A percentile compares a stretch with the other conserved stretches of the same genome.
Conservation (phyloP, 345 rosid species). For the Erysimum cheiranthoides region DNA sequence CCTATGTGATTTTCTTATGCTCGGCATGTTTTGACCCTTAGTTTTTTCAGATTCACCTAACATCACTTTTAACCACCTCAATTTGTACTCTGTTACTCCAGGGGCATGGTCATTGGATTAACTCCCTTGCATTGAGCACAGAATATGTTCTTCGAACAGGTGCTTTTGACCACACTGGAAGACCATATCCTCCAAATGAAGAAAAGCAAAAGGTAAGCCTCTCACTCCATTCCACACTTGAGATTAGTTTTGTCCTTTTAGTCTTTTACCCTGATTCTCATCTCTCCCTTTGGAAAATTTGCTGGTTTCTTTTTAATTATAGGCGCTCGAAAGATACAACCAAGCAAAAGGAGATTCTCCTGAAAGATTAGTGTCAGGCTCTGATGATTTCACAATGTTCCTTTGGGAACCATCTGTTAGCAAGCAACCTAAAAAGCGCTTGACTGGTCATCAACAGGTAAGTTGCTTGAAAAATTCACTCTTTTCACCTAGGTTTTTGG, state of each 20-base stretch:
- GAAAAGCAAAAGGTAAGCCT: constrained; percentile 77
- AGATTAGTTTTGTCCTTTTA: constrained; percentile 5
- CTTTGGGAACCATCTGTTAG: constrained; percentile 92
- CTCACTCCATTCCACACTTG: neutral
- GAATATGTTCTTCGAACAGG: constrained; percentile 95
- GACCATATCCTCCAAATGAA: constrained; percentile 70
- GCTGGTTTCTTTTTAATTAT: constrained; percentile 23
- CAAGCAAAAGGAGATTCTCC: constrained; percentile 79
- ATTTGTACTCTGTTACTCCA: constrained; percentile 28
- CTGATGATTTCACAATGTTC: constrained; percentile 95
- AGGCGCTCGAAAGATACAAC: constrained; percentile 88
- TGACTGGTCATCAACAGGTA: constrained; percentile 97
- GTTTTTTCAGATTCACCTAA: neutral
- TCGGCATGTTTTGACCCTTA: neutral
- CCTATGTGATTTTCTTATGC: neutral
- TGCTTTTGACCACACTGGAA: constrained; percentile 94
- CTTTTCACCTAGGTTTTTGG: neutral
- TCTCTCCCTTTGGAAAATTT: constrained; percentile 13
- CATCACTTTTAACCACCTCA: constrained; percentile 11
- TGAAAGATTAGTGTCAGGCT: constrained; percentile 94
- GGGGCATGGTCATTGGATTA: constrained; percentile 99
- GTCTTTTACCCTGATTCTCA: constrained; percentile 22
- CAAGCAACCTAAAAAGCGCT: constrained; percentile 78
- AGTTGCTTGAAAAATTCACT: neutral
- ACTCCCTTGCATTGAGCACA: constrained; percentile 94